Base-by-base conservation (phyloP, 1,284 basidiomycete species). In the Mrakiaceae sp. region DNA sequence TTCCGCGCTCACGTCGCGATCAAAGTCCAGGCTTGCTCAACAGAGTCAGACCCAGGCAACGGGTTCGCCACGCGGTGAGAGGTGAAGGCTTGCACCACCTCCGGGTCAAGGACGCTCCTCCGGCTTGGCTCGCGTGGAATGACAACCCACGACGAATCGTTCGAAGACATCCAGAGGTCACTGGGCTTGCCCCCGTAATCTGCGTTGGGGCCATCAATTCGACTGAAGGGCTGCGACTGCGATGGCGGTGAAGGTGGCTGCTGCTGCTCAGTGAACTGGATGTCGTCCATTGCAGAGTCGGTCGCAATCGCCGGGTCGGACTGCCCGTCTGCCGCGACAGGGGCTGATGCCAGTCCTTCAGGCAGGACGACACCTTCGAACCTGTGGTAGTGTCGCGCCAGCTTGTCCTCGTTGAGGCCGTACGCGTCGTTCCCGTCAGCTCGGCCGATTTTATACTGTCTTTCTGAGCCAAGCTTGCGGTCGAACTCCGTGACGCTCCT, bases 131-230 rank as follows among this genome's bases (percentile, higher is more conserved):
- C 11, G 10, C 44, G 10, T 7, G 64, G 64, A 3, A 66, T 12
- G 16, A 66, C 48, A 44, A 66, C 47, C 58, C 59, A 66, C 2
- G 40, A 44, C n/a, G 27, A 16, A 44, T 58, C 50, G 44, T 62
- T 66, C 4, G 64, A 54, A 5, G 64, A 62, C 8, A 66, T 5
- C 43, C 46, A 66, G 3, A 66, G 64, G 12, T 58, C 6, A 39
- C 59, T 60, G 2, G 39, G 46, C 27, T 39, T 46, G 5, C 9
- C 4, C 11, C 27, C 14, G 40, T 27, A 5, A 40, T 5, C 11
- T n/a, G n/a, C 5, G 39, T 9, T 27, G 27, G 27, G 27, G 27
- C 27, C 27, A 27, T 27, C 27, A 10, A 12, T 4, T 5, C 4
- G 11, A 9, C 2, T 5, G 9, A 16, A 39, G 43, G 42, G 16